Evolutionary conservation across 2,329 filamentous ascomycete species (phyloP).

Genomic region (Aureobasidium namibiae): DNA sequence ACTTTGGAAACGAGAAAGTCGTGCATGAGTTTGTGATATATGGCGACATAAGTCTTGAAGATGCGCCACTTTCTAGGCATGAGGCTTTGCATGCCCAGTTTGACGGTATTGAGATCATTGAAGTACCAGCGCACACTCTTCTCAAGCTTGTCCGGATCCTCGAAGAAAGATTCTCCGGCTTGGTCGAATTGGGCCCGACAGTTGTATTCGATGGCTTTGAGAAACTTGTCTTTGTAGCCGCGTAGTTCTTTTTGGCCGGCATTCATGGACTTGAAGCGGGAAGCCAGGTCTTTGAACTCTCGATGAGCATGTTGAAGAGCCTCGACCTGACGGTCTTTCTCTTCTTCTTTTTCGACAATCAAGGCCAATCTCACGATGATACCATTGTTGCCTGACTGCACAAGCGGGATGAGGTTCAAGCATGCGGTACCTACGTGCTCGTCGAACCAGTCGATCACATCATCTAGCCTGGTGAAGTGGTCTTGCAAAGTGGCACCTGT

Average conservation of each 20-base stretch:
- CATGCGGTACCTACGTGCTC: slow-evolving; percentile 85
- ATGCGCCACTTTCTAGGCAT: slow-evolving; percentile 98
- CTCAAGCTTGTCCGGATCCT: slow-evolving; percentile 73
- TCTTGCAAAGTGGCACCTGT: slow-evolving; percentile 66
- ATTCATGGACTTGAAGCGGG: slow-evolving; percentile 89
- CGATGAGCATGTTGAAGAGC: slow-evolving; percentile 90
- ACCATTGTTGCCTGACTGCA: slow-evolving; percentile 78
- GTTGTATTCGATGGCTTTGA: slow-evolving; percentile 67
- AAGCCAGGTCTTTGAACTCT: slow-evolving; percentile 90
- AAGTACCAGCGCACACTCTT: slow-evolving; percentile 95
- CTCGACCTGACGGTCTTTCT: slow-evolving; percentile 84
- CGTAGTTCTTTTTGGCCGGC: slow-evolving; percentile 85
- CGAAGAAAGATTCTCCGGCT: slow-evolving; percentile 66
- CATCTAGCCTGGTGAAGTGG: slow-evolving; percentile 80
- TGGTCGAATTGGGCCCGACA: slow-evolving; percentile 67
- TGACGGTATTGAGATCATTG: slow-evolving; percentile 92
- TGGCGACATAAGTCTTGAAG: slow-evolving; percentile 76
- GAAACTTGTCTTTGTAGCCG: slow-evolving; percentile 94
- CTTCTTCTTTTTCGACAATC: slow-evolving; percentile 91
- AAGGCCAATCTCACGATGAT: slow-evolving; percentile 86
- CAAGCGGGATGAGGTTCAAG: slow-evolving; percentile 78
- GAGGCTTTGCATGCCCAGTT: slow-evolving; percentile 80
- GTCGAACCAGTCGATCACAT: slow-evolving; percentile 89
- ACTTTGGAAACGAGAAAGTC: slow-evolving; percentile 79
- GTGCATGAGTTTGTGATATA: slow-evolving; percentile 93